phyloP scores from a whole-genome alignment of 768 basidiomycete genomes.

The Termitomyces sp. region DNA sequence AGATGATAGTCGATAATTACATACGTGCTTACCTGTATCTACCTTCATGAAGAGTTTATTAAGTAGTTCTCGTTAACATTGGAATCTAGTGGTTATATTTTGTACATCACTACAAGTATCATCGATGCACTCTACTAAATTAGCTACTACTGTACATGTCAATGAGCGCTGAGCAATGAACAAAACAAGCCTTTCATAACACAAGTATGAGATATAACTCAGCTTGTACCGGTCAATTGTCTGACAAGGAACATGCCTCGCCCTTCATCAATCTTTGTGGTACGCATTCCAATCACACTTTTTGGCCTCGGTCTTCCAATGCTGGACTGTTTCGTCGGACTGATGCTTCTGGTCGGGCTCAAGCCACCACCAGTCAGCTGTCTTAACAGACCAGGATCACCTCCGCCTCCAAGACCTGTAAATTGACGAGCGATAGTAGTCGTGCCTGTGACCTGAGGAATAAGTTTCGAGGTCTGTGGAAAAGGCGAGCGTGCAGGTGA shows the following conservation, averaged over 20 bases:
- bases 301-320: slow-evolving; percentile 60
- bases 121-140: too few relatives aligned
- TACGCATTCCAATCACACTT: slow-evolving; percentile 72
- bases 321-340: slow-evolving; percentile 69
- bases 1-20: too few relatives aligned
- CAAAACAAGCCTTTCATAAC: not conserved
- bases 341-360: slow-evolving; percentile 68
- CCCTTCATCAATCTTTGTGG: slow-evolving; percentile 63
- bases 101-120: too few relatives aligned
- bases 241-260: slow-evolving; percentile 73
- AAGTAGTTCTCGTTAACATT: too few relatives aligned
- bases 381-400: slow-evolving; percentile 36
- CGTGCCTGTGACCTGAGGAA: slow-evolving; percentile 62
- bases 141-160: not conserved
- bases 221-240: slow-evolving; percentile 65
- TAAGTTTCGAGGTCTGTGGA: slow-evolving; percentile 35
- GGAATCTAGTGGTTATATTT: too few relatives aligned
- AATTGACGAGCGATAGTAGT: slow-evolving; percentile 76
- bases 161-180: slow-evolving; percentile 3
- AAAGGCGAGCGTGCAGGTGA: slow-evolving; percentile 52
- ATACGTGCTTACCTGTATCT: too few relatives aligned
- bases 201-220: not conserved
- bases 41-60: too few relatives aligned
- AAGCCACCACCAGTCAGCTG: slow-evolving; percentile 68
- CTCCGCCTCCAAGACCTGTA: slow-evolving; percentile 51